A percentile compares a stretch with the other conserved stretches of the same genome.
These are phyloP conservation scores for Zhuliangozyma parablackwelliae DNA, from an alignment of 1,139 yeast genomes.

Conservation along the genomic window DNA sequence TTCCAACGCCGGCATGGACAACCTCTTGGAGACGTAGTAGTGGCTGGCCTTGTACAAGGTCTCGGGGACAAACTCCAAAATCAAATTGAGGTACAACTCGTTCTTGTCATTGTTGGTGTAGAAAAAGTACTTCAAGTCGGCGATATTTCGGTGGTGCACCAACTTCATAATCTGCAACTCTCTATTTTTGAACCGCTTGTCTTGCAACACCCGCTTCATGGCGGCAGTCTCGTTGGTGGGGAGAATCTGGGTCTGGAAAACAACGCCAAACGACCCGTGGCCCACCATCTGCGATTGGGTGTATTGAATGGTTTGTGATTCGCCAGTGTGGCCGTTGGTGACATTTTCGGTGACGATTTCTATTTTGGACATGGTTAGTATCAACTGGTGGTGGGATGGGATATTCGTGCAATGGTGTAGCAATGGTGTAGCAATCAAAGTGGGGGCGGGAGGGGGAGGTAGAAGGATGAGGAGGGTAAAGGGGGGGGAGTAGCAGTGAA, in stretches of 20 bases:
- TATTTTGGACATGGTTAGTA: constrained; percentile 48
- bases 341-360: constrained; percentile 68
- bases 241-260: constrained; percentile 76
- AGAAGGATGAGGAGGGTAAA: neutral
- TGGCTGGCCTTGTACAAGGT: constrained; percentile 89
- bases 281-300: constrained; percentile 86
- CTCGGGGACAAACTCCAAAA: constrained; percentile 90
- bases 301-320: constrained; percentile 55
- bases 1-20: constrained; percentile 85
- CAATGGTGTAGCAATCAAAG: neutral
- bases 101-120: constrained; percentile 78
- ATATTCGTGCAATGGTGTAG: neutral
- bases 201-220: constrained; percentile 91
- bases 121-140: constrained; percentile 82
- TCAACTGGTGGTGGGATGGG: too few species aligned
- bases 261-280: constrained; percentile 96
- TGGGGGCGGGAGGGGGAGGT: constrained; percentile 1
- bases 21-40: constrained; percentile 69
- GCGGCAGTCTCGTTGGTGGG: constrained; percentile 83
- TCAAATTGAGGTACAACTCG: constrained; percentile 80
- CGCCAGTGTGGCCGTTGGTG: constrained; percentile 71
- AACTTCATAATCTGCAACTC: constrained; percentile 94
- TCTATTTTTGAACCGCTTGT: constrained; percentile 90
- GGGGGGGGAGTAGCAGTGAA: neutral
- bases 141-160: constrained; percentile 81